Base-by-base conservation (phyloP, 345 rosid genomes). In the Lumnitzera littorea region DNA sequence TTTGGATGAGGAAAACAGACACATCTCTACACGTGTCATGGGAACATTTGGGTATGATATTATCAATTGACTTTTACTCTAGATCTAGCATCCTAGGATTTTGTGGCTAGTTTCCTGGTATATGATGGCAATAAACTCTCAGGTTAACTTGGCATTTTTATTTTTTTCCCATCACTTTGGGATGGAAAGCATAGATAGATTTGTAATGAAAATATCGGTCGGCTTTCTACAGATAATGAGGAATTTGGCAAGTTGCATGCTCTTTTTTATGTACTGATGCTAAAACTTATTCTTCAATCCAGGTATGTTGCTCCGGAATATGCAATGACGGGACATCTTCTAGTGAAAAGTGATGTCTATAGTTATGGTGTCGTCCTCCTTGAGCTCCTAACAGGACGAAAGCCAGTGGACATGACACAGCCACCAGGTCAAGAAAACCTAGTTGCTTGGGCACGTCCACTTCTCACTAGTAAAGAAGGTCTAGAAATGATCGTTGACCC, bases 281-380 rank as follows among this genome's bases (percentile, higher is more conserved):
- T 36, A 36, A 36, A 6, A 36, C 43, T 36, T 36, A 5, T 36
- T 36, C 53, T 62, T 57, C 56, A 36, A 57, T 72, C 69, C 75
- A 92, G 98, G 66, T 90, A 94, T 66, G 96, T 90, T 23, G 99
- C 99, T 9, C 96, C 98, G 0, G 96, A 94, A 72, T 94, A 94
- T 58, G 99, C 99, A n/a, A 87, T 94, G 97, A 90, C 97, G 0
- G 99, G 97, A 9, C 99, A 94, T 79, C 95, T 94, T 61, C 84
- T 89, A 5, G 99, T 90, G 62, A 94, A 89, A 76, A 94, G 99
- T n/a, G 99, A 94, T 52, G 99, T 94, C 46, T 94, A 90, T 64
- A 94, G 99, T 68, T 94, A 89, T n/a, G 99, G 99, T 51, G 99
- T 94, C 1, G 99, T 94, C 64, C 87, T 94, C 63, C 89, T 94